Evolutionary conservation across 306 rosid species (phyloP).

Genomic region (Pyrus betulifolia): DNA sequence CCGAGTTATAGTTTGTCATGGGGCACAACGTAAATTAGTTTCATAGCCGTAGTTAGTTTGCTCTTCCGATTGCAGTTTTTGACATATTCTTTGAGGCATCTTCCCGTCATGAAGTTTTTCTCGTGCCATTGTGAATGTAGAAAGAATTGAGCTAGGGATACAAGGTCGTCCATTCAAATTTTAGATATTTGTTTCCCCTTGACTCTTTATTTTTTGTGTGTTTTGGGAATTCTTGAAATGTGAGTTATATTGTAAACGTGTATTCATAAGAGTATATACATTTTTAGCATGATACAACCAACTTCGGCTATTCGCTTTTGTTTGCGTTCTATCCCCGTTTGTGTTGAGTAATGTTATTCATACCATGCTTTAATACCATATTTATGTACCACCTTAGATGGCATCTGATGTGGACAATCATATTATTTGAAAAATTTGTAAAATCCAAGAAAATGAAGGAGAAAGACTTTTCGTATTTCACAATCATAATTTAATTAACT

Average conservation of each 20-base stretch:
- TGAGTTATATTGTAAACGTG: slow-evolving; percentile 37
- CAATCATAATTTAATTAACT: too few relatives aligned
- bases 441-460: too few relatives aligned
- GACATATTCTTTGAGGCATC: slow-evolving; percentile 49
- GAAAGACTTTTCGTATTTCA: too few relatives aligned
- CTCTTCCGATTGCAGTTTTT: slow-evolving; percentile 3
- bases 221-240: slow-evolving; percentile 15
- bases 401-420: too few relatives aligned
- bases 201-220: neutral
- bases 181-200: slow-evolving; percentile 22
- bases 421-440: too few relatives aligned
- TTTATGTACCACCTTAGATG: too few relatives aligned
- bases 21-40: slow-evolving; percentile 36
- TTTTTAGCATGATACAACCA: neutral
- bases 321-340: too few relatives aligned
- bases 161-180: slow-evolving; percentile 19
- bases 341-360: too few relatives aligned
- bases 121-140: slow-evolving; percentile 58
- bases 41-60: slow-evolving; percentile 40
- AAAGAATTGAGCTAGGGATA: slow-evolving; percentile 36
- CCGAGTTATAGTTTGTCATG: slow-evolving; percentile 36
- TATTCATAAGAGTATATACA: slow-evolving; percentile 26
- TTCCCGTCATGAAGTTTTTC: slow-evolving; percentile 23
- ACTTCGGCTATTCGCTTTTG: neutral
- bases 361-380: too few relatives aligned